phyloP scores from a whole-genome alignment of 495 filamentous ascomycete genomes.

The Neurospora sp. region DNA sequence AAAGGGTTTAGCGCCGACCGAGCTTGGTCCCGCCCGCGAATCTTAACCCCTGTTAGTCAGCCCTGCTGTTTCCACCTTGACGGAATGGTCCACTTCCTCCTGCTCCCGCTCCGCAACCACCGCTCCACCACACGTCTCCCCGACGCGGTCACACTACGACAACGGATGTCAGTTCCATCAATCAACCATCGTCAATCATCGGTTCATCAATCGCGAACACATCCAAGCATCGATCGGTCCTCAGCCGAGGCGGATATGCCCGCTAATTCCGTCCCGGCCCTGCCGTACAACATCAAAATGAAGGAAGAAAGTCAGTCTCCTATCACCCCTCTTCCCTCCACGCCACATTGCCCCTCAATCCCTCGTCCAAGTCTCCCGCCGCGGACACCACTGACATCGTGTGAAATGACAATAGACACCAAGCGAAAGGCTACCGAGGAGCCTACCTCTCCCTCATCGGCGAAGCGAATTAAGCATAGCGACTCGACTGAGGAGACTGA shows the following conservation, averaged over 20 bases:
- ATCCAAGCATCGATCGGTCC: background rate
- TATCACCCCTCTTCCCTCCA: background rate
- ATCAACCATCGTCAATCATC: background rate
- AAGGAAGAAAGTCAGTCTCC: slow-evolving; percentile 39
- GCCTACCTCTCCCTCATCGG: slow-evolving; percentile 48
- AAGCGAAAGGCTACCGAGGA: slow-evolving; percentile 78
- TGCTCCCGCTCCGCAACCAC: background rate
- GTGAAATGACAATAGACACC: slow-evolving; percentile 30
- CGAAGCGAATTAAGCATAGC: slow-evolving; percentile 54
- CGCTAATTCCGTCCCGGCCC: slow-evolving; percentile 3
- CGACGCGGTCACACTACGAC: background rate
- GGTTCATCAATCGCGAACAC: background rate
- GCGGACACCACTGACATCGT: background rate
- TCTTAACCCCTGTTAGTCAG: background rate
- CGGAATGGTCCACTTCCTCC: slow-evolving; percentile 5
- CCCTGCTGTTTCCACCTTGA: slow-evolving; percentile 12
- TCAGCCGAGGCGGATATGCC: background rate
- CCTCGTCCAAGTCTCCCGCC: background rate
- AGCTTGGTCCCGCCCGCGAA: background rate
- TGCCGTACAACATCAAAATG: slow-evolving; percentile 19
- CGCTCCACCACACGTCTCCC: slow-evolving; percentile 1
- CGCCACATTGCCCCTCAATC: background rate
- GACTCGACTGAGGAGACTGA: slow-evolving; percentile 43
- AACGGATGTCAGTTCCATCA: slow-evolving; percentile 1
- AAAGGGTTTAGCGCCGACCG: slow-evolving; percentile 9